phyloP scores from a whole-genome alignment of 768 basidiomycete genomes.

The Auricularia sp. region DNA sequence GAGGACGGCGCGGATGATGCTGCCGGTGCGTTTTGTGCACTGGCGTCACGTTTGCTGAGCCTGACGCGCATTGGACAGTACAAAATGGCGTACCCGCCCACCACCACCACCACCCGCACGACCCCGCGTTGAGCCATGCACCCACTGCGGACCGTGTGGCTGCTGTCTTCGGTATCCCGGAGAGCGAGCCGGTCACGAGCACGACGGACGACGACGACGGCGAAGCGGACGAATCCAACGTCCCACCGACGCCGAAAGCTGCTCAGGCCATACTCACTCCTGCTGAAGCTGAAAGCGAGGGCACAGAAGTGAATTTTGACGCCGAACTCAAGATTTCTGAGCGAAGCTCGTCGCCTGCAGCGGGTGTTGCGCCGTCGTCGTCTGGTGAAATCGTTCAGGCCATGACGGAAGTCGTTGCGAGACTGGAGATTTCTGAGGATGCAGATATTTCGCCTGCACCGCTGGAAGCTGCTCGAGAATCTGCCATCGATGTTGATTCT shows the following conservation, averaged over 20 bases:
- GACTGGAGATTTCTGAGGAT: too few relatives aligned
- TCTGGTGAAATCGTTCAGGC: too few relatives aligned
- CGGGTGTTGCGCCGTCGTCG: too few relatives aligned
- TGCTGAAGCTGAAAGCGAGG: slow-evolving; percentile 32
- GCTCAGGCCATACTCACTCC: slow-evolving; percentile 27
- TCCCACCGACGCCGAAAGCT: slow-evolving; percentile 38
- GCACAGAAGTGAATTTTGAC: slow-evolving; percentile 9
- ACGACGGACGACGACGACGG: slow-evolving; percentile 17
- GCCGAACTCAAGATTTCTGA: not conserved
- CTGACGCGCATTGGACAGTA: not conserved
- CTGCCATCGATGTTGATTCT: too few relatives aligned
- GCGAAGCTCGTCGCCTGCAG: too few relatives aligned
- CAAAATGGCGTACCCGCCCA: too few relatives aligned
- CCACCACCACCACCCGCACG: slow-evolving; percentile 24
- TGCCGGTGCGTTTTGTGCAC: slow-evolving; percentile 3
- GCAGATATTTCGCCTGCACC: too few relatives aligned
- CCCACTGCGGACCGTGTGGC: slow-evolving; percentile 65
- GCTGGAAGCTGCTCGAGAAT: too few relatives aligned
- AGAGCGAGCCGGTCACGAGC: slow-evolving; percentile 4
- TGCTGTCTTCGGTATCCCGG: slow-evolving; percentile 44
- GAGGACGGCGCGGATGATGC: not conserved
- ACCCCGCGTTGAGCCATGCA: slow-evolving; percentile 42
- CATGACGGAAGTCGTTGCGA: too few relatives aligned
- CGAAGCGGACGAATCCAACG: slow-evolving; percentile 20
- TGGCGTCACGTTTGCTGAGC: slow-evolving; percentile 22